A percentile compares a stretch with the other conserved stretches of the same genome.
Conservation (phyloP, 176 grass and related monocot genomes). For the Saccharum officinarum region DNA sequence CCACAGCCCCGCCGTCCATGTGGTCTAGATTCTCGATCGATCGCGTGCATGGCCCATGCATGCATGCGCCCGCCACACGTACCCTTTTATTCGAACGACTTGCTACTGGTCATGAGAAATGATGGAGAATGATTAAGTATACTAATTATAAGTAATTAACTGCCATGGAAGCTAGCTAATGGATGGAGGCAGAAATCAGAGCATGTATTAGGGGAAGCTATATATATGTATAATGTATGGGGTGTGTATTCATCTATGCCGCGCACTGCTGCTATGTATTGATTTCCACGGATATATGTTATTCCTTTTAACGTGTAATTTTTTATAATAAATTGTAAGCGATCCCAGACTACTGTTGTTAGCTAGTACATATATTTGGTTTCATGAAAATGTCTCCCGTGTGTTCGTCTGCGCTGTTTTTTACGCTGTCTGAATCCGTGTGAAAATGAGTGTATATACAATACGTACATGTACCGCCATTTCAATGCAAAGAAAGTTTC, state of each 20-base stretch:
- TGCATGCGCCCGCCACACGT: not conserved
- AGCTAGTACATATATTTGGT: not conserved
- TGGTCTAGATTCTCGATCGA: constrained; percentile 7
- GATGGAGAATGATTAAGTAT: not conserved
- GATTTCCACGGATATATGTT: not conserved
- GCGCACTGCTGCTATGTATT: not conserved
- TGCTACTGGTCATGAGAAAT: not conserved
- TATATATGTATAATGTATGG: no score
- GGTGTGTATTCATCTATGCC: no score
- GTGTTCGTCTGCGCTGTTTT: not conserved
- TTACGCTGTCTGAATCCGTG: no score
- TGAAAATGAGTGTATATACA: no score
- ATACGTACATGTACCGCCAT: no score
- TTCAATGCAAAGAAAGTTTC: no score
- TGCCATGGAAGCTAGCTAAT: not conserved
- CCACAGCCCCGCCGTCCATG: constrained; percentile 8
- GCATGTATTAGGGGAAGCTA: not conserved
- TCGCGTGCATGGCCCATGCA: not conserved
- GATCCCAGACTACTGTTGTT: not conserved
- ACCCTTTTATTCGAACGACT: not conserved
- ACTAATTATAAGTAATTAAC: constrained; percentile 4
- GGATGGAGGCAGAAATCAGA: constrained; percentile 1
- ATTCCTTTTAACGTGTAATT: not conserved
- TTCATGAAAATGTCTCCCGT: not conserved
- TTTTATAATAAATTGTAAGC: not conserved